Evolutionary conservation across 192 early-diverging fungal genomes (phyloP), one percentile per base, ranked within the genome.

Genomic region (Backusella tuberculispora): DNA sequence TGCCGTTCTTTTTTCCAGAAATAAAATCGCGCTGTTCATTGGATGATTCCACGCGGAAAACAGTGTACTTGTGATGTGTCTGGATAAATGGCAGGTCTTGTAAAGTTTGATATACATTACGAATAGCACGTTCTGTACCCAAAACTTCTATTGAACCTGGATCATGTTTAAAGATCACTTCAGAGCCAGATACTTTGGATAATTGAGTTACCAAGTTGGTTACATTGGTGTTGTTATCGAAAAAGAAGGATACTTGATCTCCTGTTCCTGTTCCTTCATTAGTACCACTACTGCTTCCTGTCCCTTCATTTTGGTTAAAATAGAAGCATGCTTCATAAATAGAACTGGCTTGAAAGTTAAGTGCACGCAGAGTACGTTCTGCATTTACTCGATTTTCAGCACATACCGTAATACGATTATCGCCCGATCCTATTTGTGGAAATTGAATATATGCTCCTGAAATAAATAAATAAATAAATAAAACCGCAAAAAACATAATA

Each of bases 1-100:
- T 95, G 69, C 94, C 94, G 67, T 88, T 92, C 82, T 95, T 95
- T 78, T 95, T 95, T 56, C 94, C 94, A 68, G 90, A 92, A 53
- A 95, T 95, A 75, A 94, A 95, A 67, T 95, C 94, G 9, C 88
- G 85, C 75, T 95, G 94, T 72, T 93, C 91, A 8, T 91, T 87
- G 10, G 91, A 84, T 37, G 93, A 77, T 68, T 95, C 94, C 19
- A 95, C 79, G 69, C 88, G 88, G 73, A 95, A 93, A 71, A 90
- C 90, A 43, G 88, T 88, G 71, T 92, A 89, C 17, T 63, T 70
- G 29, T 69, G 71, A 47, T 67, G 50, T 9, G 76, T 78, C 60
- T 84, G 86, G 19, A 94, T 65, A 21, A 83, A 74, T 10, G 82
- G 84, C 40, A 88, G 72, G 38, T 86, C 88, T 17, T 84, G 79